Evolutionary conservation across 2,329 filamentous ascomycete species (phyloP), one percentile per base, ranked within the genome.

Genomic region (Ophiocordyceps camponoti-rufipedis): DNA sequence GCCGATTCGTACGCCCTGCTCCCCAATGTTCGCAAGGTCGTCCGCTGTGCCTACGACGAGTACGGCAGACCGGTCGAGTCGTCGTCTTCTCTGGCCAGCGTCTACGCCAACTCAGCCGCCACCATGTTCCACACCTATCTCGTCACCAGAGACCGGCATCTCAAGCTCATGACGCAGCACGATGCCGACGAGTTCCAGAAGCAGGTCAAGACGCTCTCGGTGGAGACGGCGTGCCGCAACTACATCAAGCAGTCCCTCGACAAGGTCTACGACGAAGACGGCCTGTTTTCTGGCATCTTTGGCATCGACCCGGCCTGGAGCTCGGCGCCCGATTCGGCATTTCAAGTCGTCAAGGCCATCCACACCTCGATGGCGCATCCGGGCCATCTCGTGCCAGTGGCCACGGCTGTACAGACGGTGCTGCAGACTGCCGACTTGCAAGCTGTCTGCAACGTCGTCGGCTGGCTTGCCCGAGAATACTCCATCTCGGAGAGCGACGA

Each of bases 191-290:
- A 66, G n/a, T 75, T 74, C 53, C 67, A 65, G 41, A 69, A 67
- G 46, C 72, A 75, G 48, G 59, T 60, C 28, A 75, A 71, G 48
- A 66, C 60, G 9, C 54, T 61, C 1, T 70, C 69, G 2, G 53
- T 69, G 2, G 74, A 78, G 52, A 73, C 72, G 2, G 74, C 72
- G 4, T 67, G 68, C 13, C 65, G 74, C 28, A 77, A 74, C 51
- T 74, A 69, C 46, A 66, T 78, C 49, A 78, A 78, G 54, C 74
- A 78, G 55, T 69, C 65, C 45, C 76, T 77, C 46, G 74, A 78
- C 53, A 67, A 72, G 28, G 68, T 73, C 2, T 73, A 70, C 51
- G 69, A 70, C 47, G 74, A 78, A 53, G 65, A 69, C 28, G 63
- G 58, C 18, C 56, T 78, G 3, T 75, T 78, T 48, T 54, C 62